Evolutionary conservation across 768 basidiomycete genomes (phyloP).

Genomic region (Psilocybe sp.): DNA sequence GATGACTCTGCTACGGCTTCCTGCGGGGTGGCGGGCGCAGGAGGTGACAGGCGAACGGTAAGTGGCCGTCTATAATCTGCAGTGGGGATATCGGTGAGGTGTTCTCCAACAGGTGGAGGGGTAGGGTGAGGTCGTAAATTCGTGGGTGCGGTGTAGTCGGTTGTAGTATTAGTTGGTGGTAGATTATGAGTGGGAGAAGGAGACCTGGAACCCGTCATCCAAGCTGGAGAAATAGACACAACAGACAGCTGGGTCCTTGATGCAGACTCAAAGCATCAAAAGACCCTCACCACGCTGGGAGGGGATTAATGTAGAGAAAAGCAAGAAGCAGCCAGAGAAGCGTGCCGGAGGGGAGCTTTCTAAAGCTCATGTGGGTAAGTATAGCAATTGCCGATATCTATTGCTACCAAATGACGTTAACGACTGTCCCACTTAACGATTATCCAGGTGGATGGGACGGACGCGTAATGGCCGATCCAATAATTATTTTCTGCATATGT

Average conservation of each 20-base stretch:
- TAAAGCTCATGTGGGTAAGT: conserved; percentile 25
- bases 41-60: conserved; percentile 25
- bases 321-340: conserved; percentile 17
- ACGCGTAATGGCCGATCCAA: conserved; percentile 23
- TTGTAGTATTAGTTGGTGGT: conserved; percentile 32
- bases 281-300: conserved; percentile 16
- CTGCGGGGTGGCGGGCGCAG: conserved; percentile 20
- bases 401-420: conserved; percentile 30
- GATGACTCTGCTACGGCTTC: conserved; percentile 14
- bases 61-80: conserved; percentile 23
- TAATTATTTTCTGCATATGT: conserved; percentile 19
- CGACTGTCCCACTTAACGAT: conserved; percentile 25
- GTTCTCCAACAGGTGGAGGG: background rate
- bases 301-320: conserved; percentile 20
- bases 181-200: conserved; percentile 43
- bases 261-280: conserved; percentile 44
- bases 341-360: conserved; percentile 17
- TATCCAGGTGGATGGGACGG: conserved; percentile 19
- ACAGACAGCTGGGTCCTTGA: conserved; percentile 32
- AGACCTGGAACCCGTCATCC: conserved; percentile 51
- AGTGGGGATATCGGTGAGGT: conserved; percentile 14
- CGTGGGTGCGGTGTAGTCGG: conserved; percentile 28
- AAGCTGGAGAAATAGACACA: conserved; percentile 33
- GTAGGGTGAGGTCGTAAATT: conserved; percentile 36
- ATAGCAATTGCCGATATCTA: conserved; percentile 33